Evolutionary conservation across 2,329 filamentous ascomycete genomes (phyloP), one percentile per base, ranked within the genome.

Genomic region (Colletotrichum salicis): DNA sequence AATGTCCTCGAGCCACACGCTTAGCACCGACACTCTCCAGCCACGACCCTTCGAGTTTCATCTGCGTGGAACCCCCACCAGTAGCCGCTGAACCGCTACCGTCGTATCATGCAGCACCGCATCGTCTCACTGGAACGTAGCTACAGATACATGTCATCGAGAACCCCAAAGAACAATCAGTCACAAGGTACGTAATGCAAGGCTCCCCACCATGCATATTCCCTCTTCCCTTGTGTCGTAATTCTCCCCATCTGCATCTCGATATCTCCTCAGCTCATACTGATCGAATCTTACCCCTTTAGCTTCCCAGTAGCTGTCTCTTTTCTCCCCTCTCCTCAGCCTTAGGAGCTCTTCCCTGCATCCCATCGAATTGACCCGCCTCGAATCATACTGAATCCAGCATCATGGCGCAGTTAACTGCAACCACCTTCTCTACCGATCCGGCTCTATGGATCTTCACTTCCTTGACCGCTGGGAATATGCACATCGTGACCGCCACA

Each of bases 401-500:
- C 71, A 73, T 67, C 71, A 74, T 74, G 74, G 62, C 75, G 48
- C 60, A 63, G 60, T 33, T 51, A 33, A 70, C 75, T 27, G 67
- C 75, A 62, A 80, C 81, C 58, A 83, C 85, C 64, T 88, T 85
- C 79, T 86, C 85, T 75, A 87, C 85, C 76, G 92, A 94, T 80
- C 89, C 92, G 60, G 87, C 92, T 33, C 91, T 99, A 74, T 99
- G 96, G 85, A 93, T 99, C 77, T 98, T 97, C 85, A 98, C 96
- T 72, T 98, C 96, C 64, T 88, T 99, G 67, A 98, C 96, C 24
- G 94, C 96, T 71, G 96, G 96, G 75, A 97, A 95, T 52, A 97
- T 95, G 29, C 95, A 98, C 82, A 97, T 98, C 81, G 92, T 98
- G 79, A 98, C 96, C 52, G 96, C 95, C 31, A 98, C 96, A 1